Conservation (phyloP, 345 rosid genomes). For the Clarkia xantiana region DNA sequence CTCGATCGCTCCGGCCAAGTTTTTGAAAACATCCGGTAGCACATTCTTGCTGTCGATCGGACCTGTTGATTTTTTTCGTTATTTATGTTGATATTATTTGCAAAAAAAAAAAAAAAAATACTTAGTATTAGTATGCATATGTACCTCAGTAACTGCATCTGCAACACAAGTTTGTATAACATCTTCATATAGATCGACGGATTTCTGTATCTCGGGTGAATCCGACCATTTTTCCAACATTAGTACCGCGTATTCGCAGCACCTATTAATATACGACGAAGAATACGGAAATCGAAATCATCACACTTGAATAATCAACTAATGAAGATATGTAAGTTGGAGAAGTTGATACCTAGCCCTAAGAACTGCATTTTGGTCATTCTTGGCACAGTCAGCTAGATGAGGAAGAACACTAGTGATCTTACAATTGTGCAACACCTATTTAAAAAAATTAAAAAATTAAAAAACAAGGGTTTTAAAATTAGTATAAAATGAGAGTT, state of each 20-base stretch:
- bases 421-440: conserved; percentile 96
- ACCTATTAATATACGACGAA: too few relatives aligned
- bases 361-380: conserved; percentile 74
- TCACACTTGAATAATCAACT: too few relatives aligned
- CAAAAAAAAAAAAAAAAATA: background rate
- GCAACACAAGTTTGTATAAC: conserved; percentile 76
- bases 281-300: too few relatives aligned
- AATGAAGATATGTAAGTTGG: background rate
- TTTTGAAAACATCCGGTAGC: conserved; percentile 93
- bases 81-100: background rate
- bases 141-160: conserved; percentile 99
- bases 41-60: conserved; percentile 89
- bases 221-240: conserved; percentile 92
- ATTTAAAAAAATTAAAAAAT: conserved; percentile 13
- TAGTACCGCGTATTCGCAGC: conserved; percentile 89
- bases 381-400: conserved; percentile 79
- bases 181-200: conserved; percentile 79
- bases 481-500: background rate
- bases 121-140: background rate
- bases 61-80: conserved; percentile 57
- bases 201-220: conserved; percentile 86
- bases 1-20: conserved; percentile 98
- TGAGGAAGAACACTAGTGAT: conserved; percentile 85
- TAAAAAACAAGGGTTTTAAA: conserved; percentile 8
- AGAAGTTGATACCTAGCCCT: conserved; percentile 70